Base-by-base conservation (phyloP, 257 asterid species). In the Nicotiana paniculata region DNA sequence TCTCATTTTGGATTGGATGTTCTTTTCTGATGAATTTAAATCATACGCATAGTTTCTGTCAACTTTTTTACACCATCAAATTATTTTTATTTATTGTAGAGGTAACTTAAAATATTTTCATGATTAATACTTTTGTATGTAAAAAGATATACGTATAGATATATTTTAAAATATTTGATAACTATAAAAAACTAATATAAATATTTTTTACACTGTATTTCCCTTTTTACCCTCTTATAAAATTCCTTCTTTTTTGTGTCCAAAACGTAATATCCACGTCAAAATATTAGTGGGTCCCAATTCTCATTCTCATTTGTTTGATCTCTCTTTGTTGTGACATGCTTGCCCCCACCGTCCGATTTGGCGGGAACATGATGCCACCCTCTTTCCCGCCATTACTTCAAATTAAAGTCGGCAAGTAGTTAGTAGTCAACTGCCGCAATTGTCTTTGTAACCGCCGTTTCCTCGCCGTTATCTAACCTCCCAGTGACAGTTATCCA, bases 291-390 rank as follows among this genome's bases (percentile, higher is more conserved):
- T 67, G 18, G 11, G 58, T 8, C 85, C 85, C 79, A 37, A 51
- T 24, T 3, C 13, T 21, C 21, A 51, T 24, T 3, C 13, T 21
- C 21, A 70, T 3, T n/a, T 3, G 3, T 4, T 69, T 48, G 66
- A 24, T 24, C 6, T 62, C 4, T 63, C 39, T 64, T 28, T 64
- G 39, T 64, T 28, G 4, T 43, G 54, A 15, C 51, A 43, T 43
- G 12, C 51, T 43, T 81, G 33, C 48, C 66, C 89, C 88, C 86
- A 77, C 84, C 77, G 75, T 74, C 62, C 0, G 85, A 86, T 87
- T 81, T 86, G 81, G 91, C 89, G 91, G 90, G 91, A 86, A 82
- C 53, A 54, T 16, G 1, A 9, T 28, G 53, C 35, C 28, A 37
- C 77, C 9, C 51, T 3, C 39, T 21, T 78, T 77, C 86, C 89